Percentiles rank a stretch among this genome's conserved stretches.
These are phyloP conservation scores for Rusavskia elegans DNA, from an alignment of 495 filamentous ascomycete genomes.

Conservation along the genomic window DNA sequence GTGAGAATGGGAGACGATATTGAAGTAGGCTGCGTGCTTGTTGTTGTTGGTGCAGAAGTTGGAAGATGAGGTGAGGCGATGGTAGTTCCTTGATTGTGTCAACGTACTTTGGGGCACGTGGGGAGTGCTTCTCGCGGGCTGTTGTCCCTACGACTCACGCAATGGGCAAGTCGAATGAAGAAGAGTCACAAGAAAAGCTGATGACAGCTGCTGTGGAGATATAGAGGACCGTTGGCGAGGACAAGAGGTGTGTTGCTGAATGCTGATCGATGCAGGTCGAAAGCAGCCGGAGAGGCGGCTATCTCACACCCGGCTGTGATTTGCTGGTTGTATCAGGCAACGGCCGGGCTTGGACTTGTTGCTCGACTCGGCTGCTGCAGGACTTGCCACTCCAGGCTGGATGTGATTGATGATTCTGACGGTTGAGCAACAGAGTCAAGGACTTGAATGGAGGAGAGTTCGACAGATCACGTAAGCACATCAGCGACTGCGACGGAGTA, in stretches of 20 bases:
- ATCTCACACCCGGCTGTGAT: neutral
- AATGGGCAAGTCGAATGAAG: neutral
- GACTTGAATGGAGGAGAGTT: neutral
- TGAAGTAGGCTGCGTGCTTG: neutral
- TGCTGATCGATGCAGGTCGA: too few species aligned
- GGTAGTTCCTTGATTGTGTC: neutral
- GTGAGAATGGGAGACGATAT: neutral
- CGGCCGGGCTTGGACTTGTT: neutral
- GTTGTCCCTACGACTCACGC: neutral
- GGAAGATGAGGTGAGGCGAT: neutral
- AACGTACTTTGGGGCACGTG: neutral
- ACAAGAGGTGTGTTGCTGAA: neutral
- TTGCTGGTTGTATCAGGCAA: slow-evolving; percentile 2
- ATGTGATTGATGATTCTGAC: neutral
- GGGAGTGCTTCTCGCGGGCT: neutral
- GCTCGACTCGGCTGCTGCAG: neutral
- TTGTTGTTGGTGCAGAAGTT: neutral
- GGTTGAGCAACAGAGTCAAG: neutral
- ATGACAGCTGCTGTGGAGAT: neutral
- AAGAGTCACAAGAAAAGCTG: neutral
- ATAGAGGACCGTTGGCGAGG: neutral
- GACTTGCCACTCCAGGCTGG: neutral
- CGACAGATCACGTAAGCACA: neutral
- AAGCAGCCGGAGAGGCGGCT: slow-evolving; percentile 1
- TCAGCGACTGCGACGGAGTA: too few species aligned